Evolutionary conservation across 352 stramenopile genomes (phyloP), one percentile per base, ranked within the genome.

Genomic region (Globisporangium cylindrosporum): DNA sequence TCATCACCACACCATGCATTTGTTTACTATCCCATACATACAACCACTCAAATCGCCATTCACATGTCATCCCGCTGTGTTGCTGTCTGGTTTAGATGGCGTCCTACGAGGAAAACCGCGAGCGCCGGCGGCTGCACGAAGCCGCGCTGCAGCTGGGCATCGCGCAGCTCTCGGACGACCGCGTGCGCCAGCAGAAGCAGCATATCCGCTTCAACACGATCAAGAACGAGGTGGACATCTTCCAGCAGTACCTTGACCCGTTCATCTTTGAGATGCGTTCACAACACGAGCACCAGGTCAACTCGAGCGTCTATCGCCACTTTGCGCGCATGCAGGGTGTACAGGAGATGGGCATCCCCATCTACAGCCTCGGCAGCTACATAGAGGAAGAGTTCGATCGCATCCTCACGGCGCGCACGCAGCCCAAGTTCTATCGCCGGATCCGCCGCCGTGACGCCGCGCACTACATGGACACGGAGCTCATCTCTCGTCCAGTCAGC

Each of bases 221-320:
- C 36, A 88, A 90, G 71, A 90, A 92, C 70, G 84, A 94, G 49
- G 74, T 93, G 51, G 83, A 91, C 51, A 88, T 90, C 62, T 90
- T 92, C 71, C 86, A 94, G 68, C 82, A 94, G 66, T 79, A 81
- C 65, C 63, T 93, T 18, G 78, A 88, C 53, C 82, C 80, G 5
- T 92, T 91, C 38, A 72, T 91, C 58, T 89, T 88, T 56, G 73
- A 82, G 58, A 90, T 88, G 58, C 73, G 68, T 6, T 75, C 81
- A 1, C 56, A 76, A 22, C 84, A 64, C 43, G 84, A 92, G 55
- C 77, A 82, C 38, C 70, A 84, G 49, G 75, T 89, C 49, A 74
- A 82, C 66, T 91, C 84, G 20, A 90, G 83, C 58, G 86, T 92
- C 54, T 92, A 94, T 64, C 82, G 86, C 20, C 84, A 94, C 57